Evolutionary conservation across 345 rosid genomes (phyloP).

Genomic region (Noccaea caerulescens): DNA sequence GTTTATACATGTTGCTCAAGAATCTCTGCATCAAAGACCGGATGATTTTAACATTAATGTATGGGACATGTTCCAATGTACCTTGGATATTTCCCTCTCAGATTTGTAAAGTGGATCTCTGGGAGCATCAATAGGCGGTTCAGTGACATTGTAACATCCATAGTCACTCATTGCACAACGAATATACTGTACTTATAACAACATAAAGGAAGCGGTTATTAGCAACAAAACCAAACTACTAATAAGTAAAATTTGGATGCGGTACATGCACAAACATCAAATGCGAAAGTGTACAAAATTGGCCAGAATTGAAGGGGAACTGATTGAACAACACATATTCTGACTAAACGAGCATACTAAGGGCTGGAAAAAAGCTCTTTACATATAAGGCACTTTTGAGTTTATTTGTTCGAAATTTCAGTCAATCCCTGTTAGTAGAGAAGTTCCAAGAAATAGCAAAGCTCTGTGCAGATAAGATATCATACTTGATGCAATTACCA

Average conservation of each 20-base stretch:
- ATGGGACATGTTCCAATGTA: conserved; percentile 39
- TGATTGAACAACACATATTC: neutral
- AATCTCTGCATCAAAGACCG: conserved; percentile 15
- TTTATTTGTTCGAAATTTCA: neutral
- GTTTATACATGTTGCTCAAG: neutral
- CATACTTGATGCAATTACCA: neutral
- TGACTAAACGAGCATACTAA: neutral
- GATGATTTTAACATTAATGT: neutral
- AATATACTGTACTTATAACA: conserved; percentile 65
- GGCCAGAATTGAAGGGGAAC: neutral
- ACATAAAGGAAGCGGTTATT: neutral
- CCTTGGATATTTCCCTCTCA: conserved; percentile 80
- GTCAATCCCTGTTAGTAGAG: neutral
- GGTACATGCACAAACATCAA: conserved; percentile 7
- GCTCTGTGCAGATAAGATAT: conserved; percentile 11
- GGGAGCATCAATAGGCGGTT: conserved; percentile 91
- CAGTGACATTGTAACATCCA: conserved; percentile 82
- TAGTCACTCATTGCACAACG: conserved; percentile 85
- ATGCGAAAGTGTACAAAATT: neutral
- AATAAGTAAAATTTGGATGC: neutral
- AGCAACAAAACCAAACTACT: conserved; percentile 24
- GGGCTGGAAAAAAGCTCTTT: neutral
- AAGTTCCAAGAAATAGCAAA: conserved; percentile 15
- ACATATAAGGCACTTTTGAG: neutral
- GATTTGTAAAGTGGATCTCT: conserved; percentile 87